These are phyloP conservation scores for Cryptosporidium meleagridis DNA, from an alignment of 169 alveolate genomes.

Conservation along the genomic window DNA sequence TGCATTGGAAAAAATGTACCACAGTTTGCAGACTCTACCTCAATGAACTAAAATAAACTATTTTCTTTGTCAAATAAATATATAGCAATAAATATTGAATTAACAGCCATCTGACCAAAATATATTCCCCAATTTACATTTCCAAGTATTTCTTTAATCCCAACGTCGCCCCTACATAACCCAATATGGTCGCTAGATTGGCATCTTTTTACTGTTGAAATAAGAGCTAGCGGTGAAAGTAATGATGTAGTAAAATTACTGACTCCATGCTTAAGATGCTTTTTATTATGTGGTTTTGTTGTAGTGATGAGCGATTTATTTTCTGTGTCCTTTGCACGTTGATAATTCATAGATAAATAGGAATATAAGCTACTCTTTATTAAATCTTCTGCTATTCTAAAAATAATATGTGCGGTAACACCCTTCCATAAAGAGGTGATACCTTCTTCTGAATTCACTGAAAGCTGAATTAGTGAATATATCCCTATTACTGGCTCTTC, in stretches of 20 bases:
- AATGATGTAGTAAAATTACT: conserved; percentile 13
- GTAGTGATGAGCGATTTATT: not conserved
- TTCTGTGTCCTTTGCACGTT: not conserved
- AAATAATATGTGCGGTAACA: conserved; percentile 4
- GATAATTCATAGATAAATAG: not conserved
- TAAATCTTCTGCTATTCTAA: conserved; percentile 26
- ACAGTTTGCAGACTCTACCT: not conserved
- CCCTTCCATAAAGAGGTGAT: conserved; percentile 58
- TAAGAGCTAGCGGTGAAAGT: conserved; percentile 49
- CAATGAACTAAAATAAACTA: not conserved
- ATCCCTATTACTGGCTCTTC: conserved; percentile 15
- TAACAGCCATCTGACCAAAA: conserved; percentile 37
- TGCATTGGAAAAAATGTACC: not conserved
- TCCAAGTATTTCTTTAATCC: conserved; percentile 43
- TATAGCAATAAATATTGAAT: conserved; percentile 46
- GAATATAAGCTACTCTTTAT: conserved; percentile 5
- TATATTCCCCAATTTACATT: conserved; percentile 62
- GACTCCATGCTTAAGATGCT: conserved; percentile 21
- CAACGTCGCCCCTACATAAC: conserved; percentile 47
- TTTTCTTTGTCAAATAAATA: conserved; percentile 24
- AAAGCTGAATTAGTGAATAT: conserved; percentile 28
- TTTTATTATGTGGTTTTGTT: conserved; percentile 18
- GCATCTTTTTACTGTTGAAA: conserved; percentile 57
- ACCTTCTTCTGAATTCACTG: conserved; percentile 51
- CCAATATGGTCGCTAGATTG: conserved; percentile 44